A percentile compares a stretch with the other conserved stretches of the same genome.
Conservation (phyloP, 306 rosid genomes). For the Senna tora region DNA sequence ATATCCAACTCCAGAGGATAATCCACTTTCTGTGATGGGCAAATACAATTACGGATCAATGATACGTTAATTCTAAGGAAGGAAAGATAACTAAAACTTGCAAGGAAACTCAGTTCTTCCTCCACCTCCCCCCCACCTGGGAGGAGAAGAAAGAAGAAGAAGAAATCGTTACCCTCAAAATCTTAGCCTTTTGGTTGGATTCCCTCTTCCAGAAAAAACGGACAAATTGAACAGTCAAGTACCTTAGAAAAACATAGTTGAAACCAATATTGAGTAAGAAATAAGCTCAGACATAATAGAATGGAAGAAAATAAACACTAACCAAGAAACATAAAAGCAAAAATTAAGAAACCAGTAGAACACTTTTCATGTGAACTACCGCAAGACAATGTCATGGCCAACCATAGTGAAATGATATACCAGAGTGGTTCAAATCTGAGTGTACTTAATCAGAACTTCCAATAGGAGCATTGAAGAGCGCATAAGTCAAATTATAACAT, state of each 20-base stretch:
- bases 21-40: constrained; percentile 86
- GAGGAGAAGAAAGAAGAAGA: neutral
- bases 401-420: neutral
- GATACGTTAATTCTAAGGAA: constrained; percentile 3
- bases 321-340: neutral
- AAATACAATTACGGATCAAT: constrained; percentile 29
- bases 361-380: constrained; percentile 22
- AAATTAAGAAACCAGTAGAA: neutral
- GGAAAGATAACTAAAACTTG: constrained; percentile 27
- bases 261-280: constrained; percentile 20
- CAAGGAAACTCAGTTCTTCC: constrained; percentile 2
- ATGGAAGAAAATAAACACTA: constrained; percentile 16
- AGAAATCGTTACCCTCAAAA: constrained; percentile 74
- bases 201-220: constrained; percentile 99
- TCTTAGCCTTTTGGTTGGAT: constrained; percentile 97
- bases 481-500: neutral
- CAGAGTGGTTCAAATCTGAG: neutral
- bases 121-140: neutral
- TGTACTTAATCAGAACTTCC: neutral
- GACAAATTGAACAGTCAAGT: constrained; percentile 93
- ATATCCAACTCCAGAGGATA: constrained; percentile 94
- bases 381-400: neutral
- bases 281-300: constrained; percentile 25
- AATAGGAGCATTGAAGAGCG: no score
- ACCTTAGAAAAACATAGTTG: constrained; percentile 54